Conservation (phyloP, 2,329 filamentous ascomycete genomes). For the Pestalotiopsis sp. region DNA sequence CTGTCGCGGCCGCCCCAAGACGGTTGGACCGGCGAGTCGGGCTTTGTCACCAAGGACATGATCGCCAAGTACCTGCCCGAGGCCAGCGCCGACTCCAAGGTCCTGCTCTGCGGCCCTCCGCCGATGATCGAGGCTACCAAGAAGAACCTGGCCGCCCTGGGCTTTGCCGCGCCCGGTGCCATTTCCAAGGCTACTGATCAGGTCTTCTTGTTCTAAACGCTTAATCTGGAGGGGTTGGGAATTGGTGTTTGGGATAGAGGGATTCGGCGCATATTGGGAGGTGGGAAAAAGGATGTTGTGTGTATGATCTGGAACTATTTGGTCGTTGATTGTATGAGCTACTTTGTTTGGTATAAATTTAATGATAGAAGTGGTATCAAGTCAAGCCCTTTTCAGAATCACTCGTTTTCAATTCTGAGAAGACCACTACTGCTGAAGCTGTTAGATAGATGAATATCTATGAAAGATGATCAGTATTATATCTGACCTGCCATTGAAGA, state of each 20-base stretch:
- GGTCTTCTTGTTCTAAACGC: conserved; percentile 43
- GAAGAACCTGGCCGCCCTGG: conserved; percentile 49
- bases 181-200: conserved; percentile 56
- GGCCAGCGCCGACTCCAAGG: conserved; percentile 47
- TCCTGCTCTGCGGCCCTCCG: conserved; percentile 64
- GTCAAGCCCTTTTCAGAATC: background rate
- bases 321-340: background rate
- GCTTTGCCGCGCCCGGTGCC: conserved; percentile 52
- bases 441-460: background rate
- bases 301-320: background rate
- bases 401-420: background rate
- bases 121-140: conserved; percentile 62
- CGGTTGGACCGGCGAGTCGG: conserved; percentile 49
- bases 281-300: background rate
- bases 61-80: conserved; percentile 52
- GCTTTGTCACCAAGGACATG: conserved; percentile 54
- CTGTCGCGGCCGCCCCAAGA: conserved; percentile 47
- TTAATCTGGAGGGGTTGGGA: background rate
- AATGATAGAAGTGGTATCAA: background rate
- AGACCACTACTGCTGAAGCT: too few species aligned
- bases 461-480: background rate
- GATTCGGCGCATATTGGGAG: background rate
- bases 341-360: background rate
- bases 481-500: background rate
- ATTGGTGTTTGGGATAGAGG: background rate